These are phyloP conservation scores for Chernovozyma aurita DNA, from an alignment of 1,139 yeast genomes.

Conservation along the genomic window DNA sequence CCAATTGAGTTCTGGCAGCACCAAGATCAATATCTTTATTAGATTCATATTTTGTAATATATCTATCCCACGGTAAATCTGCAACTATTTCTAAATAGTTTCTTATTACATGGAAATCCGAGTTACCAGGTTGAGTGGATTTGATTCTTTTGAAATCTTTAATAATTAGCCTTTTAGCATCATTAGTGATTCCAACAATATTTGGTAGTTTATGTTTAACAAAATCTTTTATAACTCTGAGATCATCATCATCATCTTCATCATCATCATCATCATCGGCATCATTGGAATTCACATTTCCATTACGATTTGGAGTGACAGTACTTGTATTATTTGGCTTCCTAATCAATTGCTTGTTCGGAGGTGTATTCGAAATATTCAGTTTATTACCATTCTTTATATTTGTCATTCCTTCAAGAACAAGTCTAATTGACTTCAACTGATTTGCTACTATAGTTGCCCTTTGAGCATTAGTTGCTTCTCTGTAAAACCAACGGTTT, in stretches of 20 bases:
- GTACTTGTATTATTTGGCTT: slow-evolving; percentile 10
- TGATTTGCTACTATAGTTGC: slow-evolving; percentile 60
- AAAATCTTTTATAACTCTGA: slow-evolving; percentile 40
- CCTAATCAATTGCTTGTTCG: slow-evolving; percentile 14
- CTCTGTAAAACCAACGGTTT: slow-evolving; percentile 45
- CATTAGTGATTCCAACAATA: slow-evolving; percentile 33
- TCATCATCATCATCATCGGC: slow-evolving; percentile 24
- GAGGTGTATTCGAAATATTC: not conserved
- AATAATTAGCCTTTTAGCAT: slow-evolving; percentile 54
- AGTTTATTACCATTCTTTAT: not conserved
- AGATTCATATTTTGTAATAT: slow-evolving; percentile 33
- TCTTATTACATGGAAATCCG: slow-evolving; percentile 71
- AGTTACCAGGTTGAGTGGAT: slow-evolving; percentile 60
- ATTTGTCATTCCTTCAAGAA: slow-evolving; percentile 50
- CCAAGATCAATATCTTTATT: slow-evolving; percentile 48
- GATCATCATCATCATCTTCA: slow-evolving; percentile 44
- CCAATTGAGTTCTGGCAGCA: slow-evolving; percentile 57
- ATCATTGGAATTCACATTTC: slow-evolving; percentile 10
- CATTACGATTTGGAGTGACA: slow-evolving; percentile 5
- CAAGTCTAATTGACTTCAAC: slow-evolving; percentile 49
- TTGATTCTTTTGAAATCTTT: slow-evolving; percentile 63
- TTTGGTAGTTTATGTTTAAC: slow-evolving; percentile 43
- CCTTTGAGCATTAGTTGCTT: slow-evolving; percentile 50
- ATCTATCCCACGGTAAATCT: slow-evolving; percentile 61
- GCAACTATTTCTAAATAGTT: slow-evolving; percentile 67